Evolutionary conservation across 352 stramenopile species (phyloP).

Genomic region (Phytopythium cucurbitacearum): DNA sequence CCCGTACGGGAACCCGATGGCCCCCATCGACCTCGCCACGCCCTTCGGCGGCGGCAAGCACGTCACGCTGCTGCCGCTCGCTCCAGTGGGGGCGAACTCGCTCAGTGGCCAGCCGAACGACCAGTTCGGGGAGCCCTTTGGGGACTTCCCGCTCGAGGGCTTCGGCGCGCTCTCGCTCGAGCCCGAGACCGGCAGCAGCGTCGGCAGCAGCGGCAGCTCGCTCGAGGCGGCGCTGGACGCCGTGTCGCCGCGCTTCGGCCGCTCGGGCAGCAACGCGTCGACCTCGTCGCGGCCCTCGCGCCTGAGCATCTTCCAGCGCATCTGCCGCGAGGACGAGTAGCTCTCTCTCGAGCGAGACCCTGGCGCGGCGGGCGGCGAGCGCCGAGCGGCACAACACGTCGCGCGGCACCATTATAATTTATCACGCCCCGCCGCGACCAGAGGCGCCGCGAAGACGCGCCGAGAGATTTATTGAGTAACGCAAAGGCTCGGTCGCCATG

Average conservation of each 20-base stretch:
- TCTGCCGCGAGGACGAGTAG: slow-evolving; percentile 69
- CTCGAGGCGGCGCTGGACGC: slow-evolving; percentile 25
- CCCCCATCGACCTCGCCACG: slow-evolving; percentile 57
- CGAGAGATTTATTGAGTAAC: no score
- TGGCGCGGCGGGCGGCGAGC: not conserved
- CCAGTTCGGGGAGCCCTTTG: slow-evolving; percentile 48
- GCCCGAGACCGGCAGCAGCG: slow-evolving; percentile 22
- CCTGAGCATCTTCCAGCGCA: slow-evolving; percentile 79
- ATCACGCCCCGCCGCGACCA: slow-evolving; percentile 14
- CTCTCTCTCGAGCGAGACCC: not conserved
- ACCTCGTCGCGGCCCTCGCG: slow-evolving; percentile 55
- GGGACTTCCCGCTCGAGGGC: slow-evolving; percentile 22
- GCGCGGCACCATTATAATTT: slow-evolving; percentile 38
- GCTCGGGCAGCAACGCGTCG: slow-evolving; percentile 23
- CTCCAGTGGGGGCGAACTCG: slow-evolving; percentile 28
- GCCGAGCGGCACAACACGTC: not conserved
- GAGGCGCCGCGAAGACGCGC: not conserved
- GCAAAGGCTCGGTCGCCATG: no score
- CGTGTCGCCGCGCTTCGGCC: slow-evolving; percentile 24
- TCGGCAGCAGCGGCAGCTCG: slow-evolving; percentile 23
- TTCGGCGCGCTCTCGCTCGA: slow-evolving; percentile 22
- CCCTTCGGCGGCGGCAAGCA: slow-evolving; percentile 62
- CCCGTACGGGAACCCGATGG: slow-evolving; percentile 52
- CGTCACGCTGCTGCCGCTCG: slow-evolving; percentile 54
- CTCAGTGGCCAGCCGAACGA: slow-evolving; percentile 11